Percentiles rank a stretch among this genome's conserved stretches.
Evolutionary conservation across 441 rosid species (phyloP).

Genomic region (Mallotus repandus): DNA sequence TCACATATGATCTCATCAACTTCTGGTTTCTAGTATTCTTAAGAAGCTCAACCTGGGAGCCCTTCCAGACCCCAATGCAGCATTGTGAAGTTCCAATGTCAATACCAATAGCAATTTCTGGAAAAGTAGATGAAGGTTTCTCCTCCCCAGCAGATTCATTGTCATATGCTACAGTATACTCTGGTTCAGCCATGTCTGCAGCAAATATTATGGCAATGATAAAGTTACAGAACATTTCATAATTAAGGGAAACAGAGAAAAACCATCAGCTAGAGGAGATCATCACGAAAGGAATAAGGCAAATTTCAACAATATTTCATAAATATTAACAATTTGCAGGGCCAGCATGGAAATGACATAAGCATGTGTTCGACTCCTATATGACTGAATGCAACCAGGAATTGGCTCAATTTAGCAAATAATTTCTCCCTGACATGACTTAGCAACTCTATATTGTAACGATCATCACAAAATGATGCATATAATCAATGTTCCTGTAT

Average conservation of each 20-base stretch:
- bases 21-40: slow-evolving; percentile 72
- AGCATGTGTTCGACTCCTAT: neutral
- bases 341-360: neutral
- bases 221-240: neutral
- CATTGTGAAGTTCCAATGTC: slow-evolving; percentile 91
- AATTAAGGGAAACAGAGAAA: neutral
- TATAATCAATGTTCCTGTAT: neutral
- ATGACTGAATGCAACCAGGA: neutral
- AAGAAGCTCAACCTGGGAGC: slow-evolving; percentile 75
- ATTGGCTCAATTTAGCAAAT: no score
- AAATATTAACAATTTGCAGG: neutral
- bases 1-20: slow-evolving; percentile 69
- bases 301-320: neutral
- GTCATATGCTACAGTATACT: slow-evolving; percentile 81
- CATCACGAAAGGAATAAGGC: neutral
- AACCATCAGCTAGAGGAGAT: neutral
- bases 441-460: no score
- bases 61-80: slow-evolving; percentile 82
- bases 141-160: slow-evolving; percentile 73
- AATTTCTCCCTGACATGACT: no score
- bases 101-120: slow-evolving; percentile 76
- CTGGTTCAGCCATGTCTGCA: slow-evolving; percentile 75
- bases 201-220: neutral
- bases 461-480: no score
- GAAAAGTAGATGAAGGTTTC: slow-evolving; percentile 54